These are phyloP conservation scores for Polygonum aviculare DNA, from an alignment of 148 eudicot genomes.

Conservation along the genomic window DNA sequence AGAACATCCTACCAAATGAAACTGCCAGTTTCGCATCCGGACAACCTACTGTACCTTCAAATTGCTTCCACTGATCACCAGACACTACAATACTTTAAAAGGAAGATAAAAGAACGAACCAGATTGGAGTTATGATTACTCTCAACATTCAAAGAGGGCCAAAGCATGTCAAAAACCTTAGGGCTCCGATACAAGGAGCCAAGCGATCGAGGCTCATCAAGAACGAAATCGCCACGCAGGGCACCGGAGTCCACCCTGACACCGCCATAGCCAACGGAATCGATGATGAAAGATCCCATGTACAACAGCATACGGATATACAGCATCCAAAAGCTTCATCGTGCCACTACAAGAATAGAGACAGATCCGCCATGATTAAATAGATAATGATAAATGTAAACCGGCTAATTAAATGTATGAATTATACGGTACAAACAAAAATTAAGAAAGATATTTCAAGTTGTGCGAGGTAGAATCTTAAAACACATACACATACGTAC, in stretches of 20 bases:
- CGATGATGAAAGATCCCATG: slow-evolving; percentile 68
- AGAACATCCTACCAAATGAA: neutral
- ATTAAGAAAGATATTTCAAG: no score
- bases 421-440: no score
- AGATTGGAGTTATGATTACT: slow-evolving; percentile 49
- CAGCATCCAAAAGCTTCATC: slow-evolving; percentile 18
- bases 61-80: neutral
- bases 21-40: neutral
- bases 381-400: no score
- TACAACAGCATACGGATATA: slow-evolving; percentile 87
- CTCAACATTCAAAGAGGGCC: slow-evolving; percentile 59
- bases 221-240: slow-evolving; percentile 22
- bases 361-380: no score
- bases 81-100: neutral
- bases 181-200: slow-evolving; percentile 84
- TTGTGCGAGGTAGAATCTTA: no score
- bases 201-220: slow-evolving; percentile 31
- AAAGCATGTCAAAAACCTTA: slow-evolving; percentile 63
- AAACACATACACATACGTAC: no score
- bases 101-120: slow-evolving; percentile 23
- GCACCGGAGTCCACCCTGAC: neutral
- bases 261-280: slow-evolving; percentile 15
- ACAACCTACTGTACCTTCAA: neutral
- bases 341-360: no score
- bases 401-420: no score